These are phyloP conservation scores for Claviceps sp. DNA, from an alignment of 2,329 filamentous ascomycete species.

Conservation along the genomic window DNA sequence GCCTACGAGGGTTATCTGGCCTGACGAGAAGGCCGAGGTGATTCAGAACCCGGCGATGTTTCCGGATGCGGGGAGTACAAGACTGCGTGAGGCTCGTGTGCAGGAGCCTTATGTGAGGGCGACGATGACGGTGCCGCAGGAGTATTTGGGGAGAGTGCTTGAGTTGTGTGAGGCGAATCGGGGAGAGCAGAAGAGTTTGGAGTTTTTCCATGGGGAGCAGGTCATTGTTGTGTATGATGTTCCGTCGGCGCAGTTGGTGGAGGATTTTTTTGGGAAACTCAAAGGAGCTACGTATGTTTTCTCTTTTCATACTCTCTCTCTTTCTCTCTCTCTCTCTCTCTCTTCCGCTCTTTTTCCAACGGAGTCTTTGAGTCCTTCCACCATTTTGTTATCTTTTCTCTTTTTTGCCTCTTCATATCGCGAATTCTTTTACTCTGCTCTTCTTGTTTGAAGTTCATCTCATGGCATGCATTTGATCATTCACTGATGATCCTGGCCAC, in stretches of 20 bases:
- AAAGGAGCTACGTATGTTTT: slow-evolving; percentile 59
- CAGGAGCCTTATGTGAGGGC: slow-evolving; percentile 50
- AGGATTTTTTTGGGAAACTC: slow-evolving; percentile 93
- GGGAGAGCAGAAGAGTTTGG: slow-evolving; percentile 73
- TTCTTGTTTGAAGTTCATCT: too few relatives aligned
- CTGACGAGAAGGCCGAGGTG: slow-evolving; percentile 62
- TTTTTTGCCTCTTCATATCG: too few relatives aligned
- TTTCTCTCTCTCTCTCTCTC: too few relatives aligned
- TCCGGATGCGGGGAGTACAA: slow-evolving; percentile 47
- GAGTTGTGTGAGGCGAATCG: slow-evolving; percentile 86
- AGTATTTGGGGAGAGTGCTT: slow-evolving; percentile 88
- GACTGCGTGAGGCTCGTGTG: slow-evolving; percentile 28
- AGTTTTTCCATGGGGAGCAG: slow-evolving; percentile 84
- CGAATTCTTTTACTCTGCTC: too few relatives aligned
- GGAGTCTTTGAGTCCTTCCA: too few relatives aligned
- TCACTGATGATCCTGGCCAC: too few relatives aligned
- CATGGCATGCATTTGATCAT: too few relatives aligned
- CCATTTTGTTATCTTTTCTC: neutral
- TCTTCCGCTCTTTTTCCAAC: too few relatives aligned
- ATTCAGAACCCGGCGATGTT: slow-evolving; percentile 82
- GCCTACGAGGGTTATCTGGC: slow-evolving; percentile 74
- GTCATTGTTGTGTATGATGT: slow-evolving; percentile 91
- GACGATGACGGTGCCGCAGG: slow-evolving; percentile 83
- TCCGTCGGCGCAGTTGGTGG: slow-evolving; percentile 78
- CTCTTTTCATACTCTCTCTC: too few relatives aligned